Evolutionary conservation across 2,329 filamentous ascomycete genomes (phyloP).

Genomic region (Sarocladiaceae sp.): DNA sequence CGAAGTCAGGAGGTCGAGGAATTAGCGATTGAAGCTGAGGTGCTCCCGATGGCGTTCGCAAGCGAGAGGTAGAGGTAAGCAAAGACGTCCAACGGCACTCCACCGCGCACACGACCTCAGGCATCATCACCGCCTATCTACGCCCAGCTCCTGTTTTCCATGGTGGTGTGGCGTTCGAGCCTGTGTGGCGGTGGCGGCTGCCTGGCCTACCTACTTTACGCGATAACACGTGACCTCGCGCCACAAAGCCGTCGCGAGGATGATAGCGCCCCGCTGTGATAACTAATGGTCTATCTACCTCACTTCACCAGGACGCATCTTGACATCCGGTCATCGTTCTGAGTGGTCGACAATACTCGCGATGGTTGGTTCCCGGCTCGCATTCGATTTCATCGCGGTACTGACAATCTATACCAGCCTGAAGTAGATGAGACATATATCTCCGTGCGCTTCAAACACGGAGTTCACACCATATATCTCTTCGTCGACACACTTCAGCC

Average conservation of each 20-base stretch:
- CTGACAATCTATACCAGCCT: conserved; percentile 13
- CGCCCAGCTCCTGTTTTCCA: not conserved
- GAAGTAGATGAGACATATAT: conserved; percentile 42
- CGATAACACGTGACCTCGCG: conserved; percentile 25
- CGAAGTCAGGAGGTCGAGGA: not conserved
- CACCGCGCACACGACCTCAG: no score
- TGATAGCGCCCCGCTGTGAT: not conserved
- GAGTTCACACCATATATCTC: conserved; percentile 63
- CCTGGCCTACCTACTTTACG: conserved; percentile 13
- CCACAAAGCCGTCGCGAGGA: not conserved
- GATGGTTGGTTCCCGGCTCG: conserved; percentile 2
- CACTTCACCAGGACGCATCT: no score
- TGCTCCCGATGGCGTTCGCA: no score
- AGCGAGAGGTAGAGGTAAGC: no score
- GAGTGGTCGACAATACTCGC: no score
- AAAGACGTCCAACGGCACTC: no score
- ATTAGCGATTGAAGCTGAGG: not conserved
- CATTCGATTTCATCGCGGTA: not conserved
- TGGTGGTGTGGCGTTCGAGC: not conserved
- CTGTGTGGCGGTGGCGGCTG: not conserved
- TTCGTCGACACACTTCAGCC: conserved; percentile 53
- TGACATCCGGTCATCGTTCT: no score
- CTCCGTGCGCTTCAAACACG: conserved; percentile 67
- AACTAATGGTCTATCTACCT: not conserved
- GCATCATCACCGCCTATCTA: no score